These are phyloP conservation scores for Pyrrhoderma noxium DNA, from an alignment of 1,284 basidiomycete genomes.

Conservation along the genomic window DNA sequence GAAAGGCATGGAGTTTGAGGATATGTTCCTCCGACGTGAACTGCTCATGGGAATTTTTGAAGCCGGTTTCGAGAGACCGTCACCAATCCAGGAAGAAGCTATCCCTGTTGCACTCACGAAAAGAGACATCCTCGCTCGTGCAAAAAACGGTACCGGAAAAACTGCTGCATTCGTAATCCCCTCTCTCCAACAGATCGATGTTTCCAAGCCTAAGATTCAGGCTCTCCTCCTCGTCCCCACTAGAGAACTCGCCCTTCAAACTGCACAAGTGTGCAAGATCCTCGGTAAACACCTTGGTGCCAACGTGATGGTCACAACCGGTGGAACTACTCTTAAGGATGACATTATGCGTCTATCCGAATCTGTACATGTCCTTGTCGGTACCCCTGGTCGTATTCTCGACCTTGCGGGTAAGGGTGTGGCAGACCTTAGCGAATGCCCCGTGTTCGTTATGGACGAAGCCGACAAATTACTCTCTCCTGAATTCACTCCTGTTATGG, in stretches of 20 bases:
- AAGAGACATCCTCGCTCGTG: slow-evolving; percentile 88
- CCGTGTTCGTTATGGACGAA: slow-evolving; percentile 98
- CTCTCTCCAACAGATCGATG: slow-evolving; percentile 88
- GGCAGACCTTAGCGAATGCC: slow-evolving; percentile 91
- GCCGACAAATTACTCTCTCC: slow-evolving; percentile 97
- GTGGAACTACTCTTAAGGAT: slow-evolving; percentile 96
- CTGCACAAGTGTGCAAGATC: slow-evolving; percentile 95
- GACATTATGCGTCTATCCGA: slow-evolving; percentile 93
- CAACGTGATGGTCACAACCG: slow-evolving; percentile 99
- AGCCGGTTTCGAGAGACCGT: slow-evolving; percentile 94
- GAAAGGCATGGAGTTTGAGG: slow-evolving; percentile 88
- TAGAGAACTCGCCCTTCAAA: slow-evolving; percentile 92
- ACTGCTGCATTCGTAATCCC: slow-evolving; percentile 99
- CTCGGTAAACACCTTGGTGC: slow-evolving; percentile 93
- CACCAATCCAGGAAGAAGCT: slow-evolving; percentile 97
- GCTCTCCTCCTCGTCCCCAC: slow-evolving; percentile 92
- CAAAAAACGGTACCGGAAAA: slow-evolving; percentile 90
- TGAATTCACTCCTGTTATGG: slow-evolving; percentile 98
- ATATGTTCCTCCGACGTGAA: slow-evolving; percentile 56
- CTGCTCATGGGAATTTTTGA: slow-evolving; percentile 87
- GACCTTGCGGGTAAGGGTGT: slow-evolving; percentile 93
- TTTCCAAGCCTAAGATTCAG: slow-evolving; percentile 86
- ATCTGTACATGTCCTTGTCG: slow-evolving; percentile 91
- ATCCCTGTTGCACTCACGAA: slow-evolving; percentile 84
- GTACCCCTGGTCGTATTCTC: slow-evolving; percentile 93